Evolutionary conservation across 345 rosid genomes (phyloP).

Genomic region (Pistacia atlantica): DNA sequence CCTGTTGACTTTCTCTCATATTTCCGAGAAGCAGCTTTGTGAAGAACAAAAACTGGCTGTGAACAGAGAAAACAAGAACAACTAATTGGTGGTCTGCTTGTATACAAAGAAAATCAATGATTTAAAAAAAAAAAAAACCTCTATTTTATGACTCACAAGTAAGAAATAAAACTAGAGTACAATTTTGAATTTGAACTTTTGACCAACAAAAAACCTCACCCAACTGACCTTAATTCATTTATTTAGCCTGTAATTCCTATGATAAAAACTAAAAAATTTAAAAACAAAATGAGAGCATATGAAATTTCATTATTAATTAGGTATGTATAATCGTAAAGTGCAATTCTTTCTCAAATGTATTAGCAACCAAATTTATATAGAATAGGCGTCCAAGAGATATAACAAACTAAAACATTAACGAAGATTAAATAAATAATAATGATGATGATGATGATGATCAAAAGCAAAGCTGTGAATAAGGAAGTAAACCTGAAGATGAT

Average conservation of each 20-base stretch:
- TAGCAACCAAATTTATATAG: not conserved
- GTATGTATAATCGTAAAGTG: not conserved
- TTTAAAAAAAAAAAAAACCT: not conserved
- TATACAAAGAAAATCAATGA: not conserved
- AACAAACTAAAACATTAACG: not conserved
- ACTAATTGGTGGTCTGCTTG: not conserved
- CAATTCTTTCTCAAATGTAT: not conserved
- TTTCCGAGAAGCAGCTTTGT: conserved; percentile 45
- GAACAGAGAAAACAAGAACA: conserved; percentile 4
- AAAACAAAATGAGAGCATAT: not conserved
- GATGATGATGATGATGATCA: not conserved
- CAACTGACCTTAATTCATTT: not conserved
- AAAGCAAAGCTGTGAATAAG: not conserved
- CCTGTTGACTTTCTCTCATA: conserved; percentile 37
- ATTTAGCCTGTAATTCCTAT: not conserved
- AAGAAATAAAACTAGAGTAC: not conserved
- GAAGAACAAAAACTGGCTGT: conserved; percentile 75
- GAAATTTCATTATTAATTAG: not conserved
- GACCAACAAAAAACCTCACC: not conserved
- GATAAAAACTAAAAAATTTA: not conserved
- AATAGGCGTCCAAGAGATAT: not conserved
- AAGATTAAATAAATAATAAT: no score
- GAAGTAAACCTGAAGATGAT: conserved; percentile 51
- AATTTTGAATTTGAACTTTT: not conserved
- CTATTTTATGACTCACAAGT: not conserved